Evolutionary conservation across 257 asterid genomes (phyloP), one percentile per base, ranked within the genome.

Genomic region (Plantago major): DNA sequence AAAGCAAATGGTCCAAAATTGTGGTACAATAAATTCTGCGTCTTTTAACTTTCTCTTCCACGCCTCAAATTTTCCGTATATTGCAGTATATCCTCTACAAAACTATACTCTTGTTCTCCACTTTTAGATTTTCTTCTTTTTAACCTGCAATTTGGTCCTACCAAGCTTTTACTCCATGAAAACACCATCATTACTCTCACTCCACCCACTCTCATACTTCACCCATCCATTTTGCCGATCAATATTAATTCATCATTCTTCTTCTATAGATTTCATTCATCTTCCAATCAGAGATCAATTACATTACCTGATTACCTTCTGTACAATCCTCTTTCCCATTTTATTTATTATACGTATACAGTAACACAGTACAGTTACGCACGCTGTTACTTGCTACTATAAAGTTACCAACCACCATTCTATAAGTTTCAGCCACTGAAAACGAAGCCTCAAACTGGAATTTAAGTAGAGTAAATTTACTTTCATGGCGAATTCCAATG

Each of bases 161-260:
- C 1, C 71, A 4, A 52, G 46, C 13, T 63, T 73, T 73, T 55
- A 58, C 74, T 57, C 46, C 9, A 30, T 22, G n/a, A n/a, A 45
- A 53, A 65, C 83, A 78, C 62, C 66, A 78, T 78, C 69, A 78
- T 78, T 74, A 57, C 68, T 65, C 55, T 46, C 62, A 30, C 17
- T 15, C 55, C 17, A 44, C 65, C n/a, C 16, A 55, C 9, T 55
- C 7, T 46, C 26, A 22, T 22, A 22, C 26, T 22, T 22, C 26
- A 22, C 26, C 26, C 26, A 22, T 22, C 26, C 26, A 22, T 22
- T 22, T 22, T 22, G 26, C 26, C 26, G 26, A 22, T 22, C 26
- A 22, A 2, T 22, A 22, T 22, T 22, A 22, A 18, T n/a, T 40
- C 19, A 28, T 40, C 16, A 19, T 18, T 52, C 40, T 16, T 22